Evolutionary conservation across 2,329 filamentous ascomycete genomes (phyloP), one percentile per base, ranked within the genome.

Genomic region (Penicillium italicum): DNA sequence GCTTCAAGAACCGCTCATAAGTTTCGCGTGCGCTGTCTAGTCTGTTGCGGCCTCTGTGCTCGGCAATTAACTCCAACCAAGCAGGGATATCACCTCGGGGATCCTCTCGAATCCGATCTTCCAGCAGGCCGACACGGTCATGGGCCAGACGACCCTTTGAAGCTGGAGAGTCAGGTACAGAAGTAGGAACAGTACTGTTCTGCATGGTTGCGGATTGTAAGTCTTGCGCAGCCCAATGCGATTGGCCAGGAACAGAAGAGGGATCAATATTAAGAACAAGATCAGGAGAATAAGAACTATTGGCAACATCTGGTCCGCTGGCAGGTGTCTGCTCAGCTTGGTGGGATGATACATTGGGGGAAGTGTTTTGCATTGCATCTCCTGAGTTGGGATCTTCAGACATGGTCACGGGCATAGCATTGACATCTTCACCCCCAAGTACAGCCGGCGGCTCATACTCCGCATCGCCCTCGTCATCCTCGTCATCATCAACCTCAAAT

Each of bases 31-130:
- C 85, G 66, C 93, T 88, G 58, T 96, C 90, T 59, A 92, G 77
- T 73, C 91, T 90, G 75, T 89, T 89, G 66, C 88, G 89, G 67
- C 84, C 86, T 65, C 88, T 88, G 73, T 96, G 85, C 71, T 97
- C 91, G 63, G 84, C 83, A 70, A 99, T 93, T 70, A 99, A 81
- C 62, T 84, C 83, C 66, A 95, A 78, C 94, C 94, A 99, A 31
- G 93, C 91, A 71, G 94, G 89, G 74, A 94, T 85, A 66, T 97
- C 92, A 68, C 93, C 94, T 66, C 91, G 89, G 16, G 93, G 90
- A 70, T 99, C 94, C 69, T 97, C 90, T 71, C 88, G 87, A 72
- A 97, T 88, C 69, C 93, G 87, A 72, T 94, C 90, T 78, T 99
- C 93, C 68, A 97, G 81, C 56, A 92, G 84, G 55, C 88, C 86